Evolutionary conservation across 2,329 filamentous ascomycete genomes (phyloP), one percentile per base, ranked within the genome.

Genomic region (Aspergillus viridinutans): DNA sequence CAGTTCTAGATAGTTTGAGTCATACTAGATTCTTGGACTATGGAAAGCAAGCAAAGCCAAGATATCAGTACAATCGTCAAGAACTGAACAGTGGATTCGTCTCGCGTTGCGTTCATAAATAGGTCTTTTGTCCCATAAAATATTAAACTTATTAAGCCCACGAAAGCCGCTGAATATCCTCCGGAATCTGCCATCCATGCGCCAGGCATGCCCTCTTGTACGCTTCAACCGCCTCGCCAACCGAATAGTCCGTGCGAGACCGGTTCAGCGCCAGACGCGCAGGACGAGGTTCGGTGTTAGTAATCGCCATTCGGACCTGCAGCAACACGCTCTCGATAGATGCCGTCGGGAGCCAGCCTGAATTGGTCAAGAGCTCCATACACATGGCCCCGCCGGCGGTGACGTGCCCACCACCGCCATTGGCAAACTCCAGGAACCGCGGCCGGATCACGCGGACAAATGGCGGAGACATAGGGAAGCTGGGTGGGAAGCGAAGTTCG

Each of bases 371-470:
- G 4, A 94, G 80, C 72, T 94, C 87, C 85, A 95, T 92, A 72
- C 85, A 88, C 75, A 97, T 84, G 1, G 92, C 90, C 1, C 92
- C 92, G 25, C 92, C 92, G 1, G 80, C 77, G 0, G 92, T 96
- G 58, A 97, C 87, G 70, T 96, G 90, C 0, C 92, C 92, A 25
- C 92, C 92, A 21, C 92, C 92, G 4, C 91, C 90, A 4, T 78
- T 65, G 26, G 77, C 69, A 67, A 93, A 93, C 1, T 84, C 80
- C 21, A 93, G 71, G 71, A 96, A 93, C 4, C 88, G 86, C 1
- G 92, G 92, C 5, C 88, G 85, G 53, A 96, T 82, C 17, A 96
- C 85, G 6, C 92, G 87, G 28, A 96, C 84, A 67, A 96, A 96
- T 0, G 92, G 92, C 3, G 92, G 92, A 1, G 84, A 82, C 67